Evolutionary conservation across 192 early-diverging fungal species (phyloP).

Genomic region (Gorgonomyces haynaldii): DNA sequence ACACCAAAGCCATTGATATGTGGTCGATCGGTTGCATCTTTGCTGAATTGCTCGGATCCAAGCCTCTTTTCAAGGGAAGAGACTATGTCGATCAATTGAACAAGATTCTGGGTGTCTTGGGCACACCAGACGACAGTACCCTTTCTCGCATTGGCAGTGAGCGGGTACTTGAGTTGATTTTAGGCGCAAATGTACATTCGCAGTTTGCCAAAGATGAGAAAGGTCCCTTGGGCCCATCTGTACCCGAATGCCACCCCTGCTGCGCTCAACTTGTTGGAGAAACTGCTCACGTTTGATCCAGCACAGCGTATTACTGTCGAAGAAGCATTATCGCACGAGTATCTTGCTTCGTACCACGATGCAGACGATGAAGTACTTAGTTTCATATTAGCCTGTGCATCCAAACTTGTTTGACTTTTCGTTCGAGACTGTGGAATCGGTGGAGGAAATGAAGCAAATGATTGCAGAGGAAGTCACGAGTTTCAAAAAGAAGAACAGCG

Average conservation of each 20-base stretch:
- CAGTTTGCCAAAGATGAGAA: slow-evolving; percentile 76
- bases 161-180: slow-evolving; percentile 37
- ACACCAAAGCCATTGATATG: slow-evolving; percentile 98
- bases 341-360: slow-evolving; percentile 87
- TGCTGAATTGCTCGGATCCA: slow-evolving; percentile 87
- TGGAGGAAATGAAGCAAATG: slow-evolving; percentile 65
- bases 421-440: slow-evolving; percentile 63
- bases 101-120: slow-evolving; percentile 88
- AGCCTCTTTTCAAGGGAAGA: slow-evolving; percentile 90
- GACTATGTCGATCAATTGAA: slow-evolving; percentile 99
- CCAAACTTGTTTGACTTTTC: slow-evolving; percentile 64
- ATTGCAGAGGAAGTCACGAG: slow-evolving; percentile 27
- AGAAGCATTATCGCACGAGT: slow-evolving; percentile 83
- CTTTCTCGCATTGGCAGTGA: slow-evolving; percentile 81
- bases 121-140: slow-evolving; percentile 86
- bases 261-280: slow-evolving; percentile 81
- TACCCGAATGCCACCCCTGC: slow-evolving; percentile 73
- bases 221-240: slow-evolving; percentile 73
- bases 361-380: slow-evolving; percentile 56
- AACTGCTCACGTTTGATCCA: slow-evolving; percentile 86
- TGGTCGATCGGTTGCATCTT: slow-evolving; percentile 99
- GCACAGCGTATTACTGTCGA: slow-evolving; percentile 85
- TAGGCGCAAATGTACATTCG: slow-evolving; percentile 92
- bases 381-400: slow-evolving; percentile 42
- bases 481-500: neutral